Base-by-base conservation (phyloP, 2,329 filamentous ascomycete species). In the Polytolypa hystricis region DNA sequence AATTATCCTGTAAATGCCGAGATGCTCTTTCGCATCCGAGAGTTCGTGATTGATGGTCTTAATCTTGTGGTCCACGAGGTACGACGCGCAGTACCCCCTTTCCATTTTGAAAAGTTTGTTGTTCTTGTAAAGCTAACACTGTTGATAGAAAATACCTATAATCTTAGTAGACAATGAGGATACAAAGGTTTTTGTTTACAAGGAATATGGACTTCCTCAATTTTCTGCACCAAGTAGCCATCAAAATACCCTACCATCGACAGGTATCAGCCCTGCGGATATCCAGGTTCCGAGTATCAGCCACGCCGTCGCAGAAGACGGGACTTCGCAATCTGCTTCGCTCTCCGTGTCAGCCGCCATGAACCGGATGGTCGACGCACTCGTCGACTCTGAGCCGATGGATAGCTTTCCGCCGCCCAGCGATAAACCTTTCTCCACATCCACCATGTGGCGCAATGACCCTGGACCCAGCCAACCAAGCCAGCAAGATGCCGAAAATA, bases 11-110 rank as follows among this genome's bases (percentile, higher is more conserved):
- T 69, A 0, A 73, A 77, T 38, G 63, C 73, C 21, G 79, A 83
- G 54, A 79, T 79, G 71, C 64, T 79, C n/a, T 73, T 74, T 50
- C 69, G 79, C 27, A 67, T 81, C 37, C 69, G 71, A 37, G 74
- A 78, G 41, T 65, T 82, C 20, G 60, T 81, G 5, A 66, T 73
- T 32, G 74, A 77, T 53, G 78, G 73, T 3, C 58, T 79, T 25
- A 59, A 70, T 36, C 56, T 81, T 18, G 70, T 71, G n/a, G 60
- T 69, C 37, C 64, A 67, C 44, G 57, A 63, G 34, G 60, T 65
- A 47, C 38, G 49, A 33, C 47, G 20, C 30, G n/a, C n/a, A n/a
- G n/a, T 20, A 43, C 42, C 9, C 16, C 44, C 47, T 14, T 40
- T 32, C 11, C 40, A 40, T 16, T 47, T 41, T 25, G 17, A 15